Percentiles rank a stretch among this genome's conserved stretches.
These are phyloP conservation scores for Capronia epimyces DNA, from an alignment of 2,329 filamentous ascomycete species.

Conservation along the genomic window DNA sequence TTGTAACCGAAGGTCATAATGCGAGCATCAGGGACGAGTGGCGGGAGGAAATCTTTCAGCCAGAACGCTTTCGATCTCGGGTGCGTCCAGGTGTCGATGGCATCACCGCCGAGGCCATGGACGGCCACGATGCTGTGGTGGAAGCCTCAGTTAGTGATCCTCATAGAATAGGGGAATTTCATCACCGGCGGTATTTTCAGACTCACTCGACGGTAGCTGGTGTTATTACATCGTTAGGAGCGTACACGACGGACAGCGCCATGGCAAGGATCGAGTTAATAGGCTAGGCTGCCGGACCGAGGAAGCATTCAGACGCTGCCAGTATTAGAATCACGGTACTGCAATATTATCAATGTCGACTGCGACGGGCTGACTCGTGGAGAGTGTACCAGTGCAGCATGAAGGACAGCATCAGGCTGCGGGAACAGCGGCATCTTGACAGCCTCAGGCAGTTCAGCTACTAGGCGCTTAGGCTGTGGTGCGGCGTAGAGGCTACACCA, in stretches of 20 bases:
- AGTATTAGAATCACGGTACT: no score
- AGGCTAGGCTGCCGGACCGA: no score
- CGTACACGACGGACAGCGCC: slow-evolving; percentile 3
- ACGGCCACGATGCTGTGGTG: slow-evolving; percentile 36
- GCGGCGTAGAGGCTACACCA: not conserved
- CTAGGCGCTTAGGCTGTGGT: not conserved
- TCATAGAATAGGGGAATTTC: not conserved
- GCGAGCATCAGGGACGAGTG: slow-evolving; percentile 17
- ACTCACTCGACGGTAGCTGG: slow-evolving; percentile 1
- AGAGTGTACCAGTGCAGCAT: no score
- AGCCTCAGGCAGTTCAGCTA: not conserved
- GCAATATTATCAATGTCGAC: no score
- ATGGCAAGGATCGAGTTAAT: slow-evolving; percentile 14
- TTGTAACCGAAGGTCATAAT: slow-evolving; percentile 25
- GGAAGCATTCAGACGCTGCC: no score
- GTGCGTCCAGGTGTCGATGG: slow-evolving; percentile 35
- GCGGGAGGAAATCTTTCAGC: slow-evolving; percentile 19
- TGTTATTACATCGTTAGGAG: not conserved
- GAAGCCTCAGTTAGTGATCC: not conserved
- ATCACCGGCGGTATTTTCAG: not conserved
- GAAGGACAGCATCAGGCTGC: no score
- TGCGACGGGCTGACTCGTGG: no score
- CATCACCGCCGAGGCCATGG: slow-evolving; percentile 35
- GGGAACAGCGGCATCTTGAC: no score
- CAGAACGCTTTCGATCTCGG: slow-evolving; percentile 15